A percentile compares a stretch with the other conserved stretches of the same genome.
Evolutionary conservation across 441 rosid species (phyloP).

Genomic region (Pelargonium citronellum): DNA sequence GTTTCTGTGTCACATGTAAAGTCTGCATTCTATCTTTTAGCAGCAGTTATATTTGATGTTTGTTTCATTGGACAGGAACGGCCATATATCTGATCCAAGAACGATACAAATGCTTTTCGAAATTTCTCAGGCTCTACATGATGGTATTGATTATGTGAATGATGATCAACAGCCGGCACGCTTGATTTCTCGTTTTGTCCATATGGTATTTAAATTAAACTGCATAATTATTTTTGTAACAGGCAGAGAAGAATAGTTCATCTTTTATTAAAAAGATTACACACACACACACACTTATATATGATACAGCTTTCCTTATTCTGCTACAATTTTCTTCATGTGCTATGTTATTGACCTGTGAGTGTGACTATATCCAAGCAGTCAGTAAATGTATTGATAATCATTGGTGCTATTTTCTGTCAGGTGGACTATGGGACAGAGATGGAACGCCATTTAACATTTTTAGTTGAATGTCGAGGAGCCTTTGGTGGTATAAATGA

Average conservation of each 20-base stretch:
- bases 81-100: conserved; percentile 44
- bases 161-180: conserved; percentile 54
- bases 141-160: conserved; percentile 52
- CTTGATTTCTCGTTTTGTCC: conserved; percentile 66
- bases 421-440: conserved; percentile 73
- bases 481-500: conserved; percentile 60
- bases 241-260: too few relatives aligned
- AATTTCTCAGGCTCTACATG: conserved; percentile 61
- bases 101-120: conserved; percentile 65
- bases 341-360: conserved; percentile 1
- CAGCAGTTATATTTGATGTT: conserved; percentile 15
- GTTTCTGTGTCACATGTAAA: conserved; percentile 13
- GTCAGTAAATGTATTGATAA: conserved; percentile 18
- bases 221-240: background rate
- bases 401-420: conserved; percentile 26
- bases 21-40: conserved; percentile 10
- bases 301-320: too few relatives aligned
- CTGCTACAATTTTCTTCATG: background rate
- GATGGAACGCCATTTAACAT: conserved; percentile 59
- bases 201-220: conserved; percentile 43
- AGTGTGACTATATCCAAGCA: conserved; percentile 13
- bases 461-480: conserved; percentile 80
- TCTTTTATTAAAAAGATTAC: too few relatives aligned
- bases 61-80: conserved; percentile 51
- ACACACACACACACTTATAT: too few relatives aligned